phyloP scores from a whole-genome alignment of 78 protist genomes.

The Salpingoeca rosetta region DNA sequence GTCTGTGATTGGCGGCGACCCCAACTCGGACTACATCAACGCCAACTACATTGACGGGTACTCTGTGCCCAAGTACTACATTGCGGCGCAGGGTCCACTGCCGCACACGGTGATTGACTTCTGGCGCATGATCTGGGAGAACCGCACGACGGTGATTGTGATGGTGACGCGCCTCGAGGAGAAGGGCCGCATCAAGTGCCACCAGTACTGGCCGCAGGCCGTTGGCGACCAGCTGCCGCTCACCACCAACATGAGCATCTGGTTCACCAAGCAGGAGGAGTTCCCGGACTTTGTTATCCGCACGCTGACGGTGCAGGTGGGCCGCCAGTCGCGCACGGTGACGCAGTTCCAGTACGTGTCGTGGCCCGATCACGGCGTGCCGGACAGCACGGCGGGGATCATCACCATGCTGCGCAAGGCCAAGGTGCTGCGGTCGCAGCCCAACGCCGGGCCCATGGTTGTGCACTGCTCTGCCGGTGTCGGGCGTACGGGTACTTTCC shows the following conservation, averaged over 20 bases:
- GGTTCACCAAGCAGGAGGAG: background rate
- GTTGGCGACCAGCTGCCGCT: background rate
- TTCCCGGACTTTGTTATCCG: background rate
- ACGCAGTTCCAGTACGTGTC: constrained; percentile 30
- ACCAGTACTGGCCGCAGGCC: constrained; percentile 43
- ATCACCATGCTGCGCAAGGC: background rate
- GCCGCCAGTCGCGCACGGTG: constrained; percentile 11
- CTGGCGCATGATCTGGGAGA: constrained; percentile 52
- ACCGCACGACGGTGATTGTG: constrained; percentile 13
- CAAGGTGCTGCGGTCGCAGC: background rate
- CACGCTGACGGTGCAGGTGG: background rate
- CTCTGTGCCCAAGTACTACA: background rate
- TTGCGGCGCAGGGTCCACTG: constrained; percentile 56
- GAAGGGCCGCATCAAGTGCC: constrained; percentile 19
- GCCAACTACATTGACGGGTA: constrained; percentile 38
- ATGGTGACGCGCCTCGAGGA: constrained; percentile 40
- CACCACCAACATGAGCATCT: background rate
- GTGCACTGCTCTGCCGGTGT: constrained; percentile 62
- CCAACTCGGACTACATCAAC: constrained; percentile 37
- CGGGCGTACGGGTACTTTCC: constrained; percentile 53
- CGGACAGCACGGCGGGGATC: background rate
- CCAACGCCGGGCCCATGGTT: constrained; percentile 22
- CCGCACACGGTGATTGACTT: constrained; percentile 27
- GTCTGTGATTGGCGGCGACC: background rate
- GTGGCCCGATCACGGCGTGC: constrained; percentile 59